Percentiles rank a stretch among this genome's conserved stretches.
Conservation (phyloP, 1,139 yeast genomes). For the Oligophagozyma castellii region DNA sequence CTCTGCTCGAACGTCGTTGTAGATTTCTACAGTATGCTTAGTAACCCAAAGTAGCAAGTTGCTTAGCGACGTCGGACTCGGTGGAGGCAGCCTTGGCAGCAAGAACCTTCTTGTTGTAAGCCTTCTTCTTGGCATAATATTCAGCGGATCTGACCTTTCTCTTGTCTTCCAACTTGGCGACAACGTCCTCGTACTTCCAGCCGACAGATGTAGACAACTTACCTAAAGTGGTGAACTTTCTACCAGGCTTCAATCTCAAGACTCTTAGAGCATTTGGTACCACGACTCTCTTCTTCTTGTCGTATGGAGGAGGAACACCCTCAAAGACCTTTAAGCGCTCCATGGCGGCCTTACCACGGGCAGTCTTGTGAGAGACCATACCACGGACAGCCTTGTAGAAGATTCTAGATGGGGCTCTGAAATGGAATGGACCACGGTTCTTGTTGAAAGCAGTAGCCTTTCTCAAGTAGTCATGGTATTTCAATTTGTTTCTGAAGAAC, state of each 20-base stretch:
- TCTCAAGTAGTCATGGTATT: slow-evolving; percentile 99
- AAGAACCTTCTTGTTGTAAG: slow-evolving; percentile 81
- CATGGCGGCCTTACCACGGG: slow-evolving; percentile 99
- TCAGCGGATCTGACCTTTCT: slow-evolving; percentile 99
- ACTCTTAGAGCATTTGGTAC: slow-evolving; percentile 99
- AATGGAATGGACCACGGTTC: slow-evolving; percentile 99
- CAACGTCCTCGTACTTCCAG: slow-evolving; percentile 99
- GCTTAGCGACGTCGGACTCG: slow-evolving; percentile 65
- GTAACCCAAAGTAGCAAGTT: slow-evolving; percentile 79
- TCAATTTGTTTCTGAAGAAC: slow-evolving; percentile 98
- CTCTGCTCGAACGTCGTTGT: no score
- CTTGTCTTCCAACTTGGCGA: slow-evolving; percentile 97
- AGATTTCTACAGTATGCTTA: slow-evolving; percentile 29
- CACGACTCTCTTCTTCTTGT: slow-evolving; percentile 99
- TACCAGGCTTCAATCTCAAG: slow-evolving; percentile 98
- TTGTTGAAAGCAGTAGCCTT: slow-evolving; percentile 98
- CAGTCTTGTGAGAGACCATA: slow-evolving; percentile 99
- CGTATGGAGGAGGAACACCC: slow-evolving; percentile 99
- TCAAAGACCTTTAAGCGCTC: slow-evolving; percentile 99
- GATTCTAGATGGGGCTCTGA: slow-evolving; percentile 99
- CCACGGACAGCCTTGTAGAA: slow-evolving; percentile 99
- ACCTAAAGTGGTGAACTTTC: slow-evolving; percentile 98
- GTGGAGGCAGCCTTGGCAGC: slow-evolving; percentile 65
- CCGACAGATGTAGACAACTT: slow-evolving; percentile 95
- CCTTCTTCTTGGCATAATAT: slow-evolving; percentile 97